Evolutionary conservation across 1,284 basidiomycete species (phyloP).

Genomic region (Ceratobasidium sp.): DNA sequence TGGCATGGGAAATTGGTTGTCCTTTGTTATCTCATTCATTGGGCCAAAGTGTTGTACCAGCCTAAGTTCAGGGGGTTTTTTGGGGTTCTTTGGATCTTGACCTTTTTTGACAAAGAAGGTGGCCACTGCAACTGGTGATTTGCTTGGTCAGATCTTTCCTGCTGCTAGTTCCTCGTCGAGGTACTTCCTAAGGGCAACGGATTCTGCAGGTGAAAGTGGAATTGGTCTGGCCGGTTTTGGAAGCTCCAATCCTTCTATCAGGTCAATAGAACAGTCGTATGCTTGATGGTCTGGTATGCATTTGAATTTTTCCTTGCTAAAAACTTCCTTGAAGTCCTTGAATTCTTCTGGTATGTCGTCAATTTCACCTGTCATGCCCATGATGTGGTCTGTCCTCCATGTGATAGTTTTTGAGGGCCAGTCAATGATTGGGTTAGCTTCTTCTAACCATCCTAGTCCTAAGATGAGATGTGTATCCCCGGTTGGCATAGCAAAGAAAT

Average conservation of each 20-base stretch:
- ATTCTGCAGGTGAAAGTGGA: slow-evolving; percentile 34
- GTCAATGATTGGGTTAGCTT: too few species aligned
- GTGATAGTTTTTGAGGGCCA: too few species aligned
- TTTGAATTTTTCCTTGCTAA: slow-evolving; percentile 32
- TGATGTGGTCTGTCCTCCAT: background rate
- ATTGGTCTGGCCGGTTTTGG: background rate
- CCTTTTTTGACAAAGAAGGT: slow-evolving; percentile 29
- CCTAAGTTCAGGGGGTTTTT: too few species aligned
- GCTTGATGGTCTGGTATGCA: slow-evolving; percentile 32
- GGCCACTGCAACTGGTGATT: slow-evolving; percentile 36
- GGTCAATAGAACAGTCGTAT: slow-evolving; percentile 39
- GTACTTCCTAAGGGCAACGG: slow-evolving; percentile 1
- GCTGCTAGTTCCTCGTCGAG: slow-evolving; percentile 24
- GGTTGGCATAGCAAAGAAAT: too few species aligned
- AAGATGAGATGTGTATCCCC: too few species aligned
- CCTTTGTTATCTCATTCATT: too few species aligned
- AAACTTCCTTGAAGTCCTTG: slow-evolving; percentile 36
- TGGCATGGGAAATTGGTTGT: too few species aligned
- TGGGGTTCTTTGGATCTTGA: too few species aligned
- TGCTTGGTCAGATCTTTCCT: slow-evolving; percentile 15
- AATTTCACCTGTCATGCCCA: background rate
- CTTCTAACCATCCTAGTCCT: too few species aligned
- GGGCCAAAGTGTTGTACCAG: too few species aligned
- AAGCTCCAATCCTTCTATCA: slow-evolving; percentile 9
- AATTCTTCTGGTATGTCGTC: slow-evolving; percentile 30